Base-by-base conservation (phyloP, 495 filamentous ascomycete genomes). In the Aspergillus affinis region DNA sequence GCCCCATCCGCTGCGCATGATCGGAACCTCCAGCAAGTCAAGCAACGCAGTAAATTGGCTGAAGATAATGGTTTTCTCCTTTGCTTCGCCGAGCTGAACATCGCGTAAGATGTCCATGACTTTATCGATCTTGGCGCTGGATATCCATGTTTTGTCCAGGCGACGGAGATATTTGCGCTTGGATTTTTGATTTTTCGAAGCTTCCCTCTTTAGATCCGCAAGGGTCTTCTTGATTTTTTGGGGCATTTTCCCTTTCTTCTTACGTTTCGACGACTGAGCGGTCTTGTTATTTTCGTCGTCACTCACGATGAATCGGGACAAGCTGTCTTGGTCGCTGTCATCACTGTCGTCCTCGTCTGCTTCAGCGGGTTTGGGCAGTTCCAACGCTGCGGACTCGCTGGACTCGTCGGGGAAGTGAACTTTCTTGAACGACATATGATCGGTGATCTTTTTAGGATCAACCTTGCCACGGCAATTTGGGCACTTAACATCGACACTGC, bases 21-120 rank as follows among this genome's bases (percentile, higher is more conserved):
- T 84, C 0, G 92, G 90, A n/a, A 96, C 82, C 74, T 97, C 92
- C 8, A 97, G 83, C n/a, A 97, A 81, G 73, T 97, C 93, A 6
- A 98, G 84, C 17, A 97, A 80, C 0, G 90, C 89, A 6, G 93
- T 97, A 75, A 93, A 98, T 69, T 96, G 90, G 56, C 87, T 91
- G 74, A 98, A 98, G 61, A 98, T 83, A 48, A 98, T 92, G 2
- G 90, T 94, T 73, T 97, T 97, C 72, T 94, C 80, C 21, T 69
- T 72, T 10, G 64, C 54, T 48, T 78, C 76, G 12, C 72, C 72
- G 23, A 70, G 62, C 55, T 82, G 72, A 56, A 86, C 82, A 0
- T 65, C 64, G 18, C 78, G 65, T 15, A 96, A 78, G 32, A 96
- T 82, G 58, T 91, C 86, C 20, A 92, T 69, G 13, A 87, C 84